Conservation (phyloP, 495 filamentous ascomycete genomes). For the Durotheca rogersii region DNA sequence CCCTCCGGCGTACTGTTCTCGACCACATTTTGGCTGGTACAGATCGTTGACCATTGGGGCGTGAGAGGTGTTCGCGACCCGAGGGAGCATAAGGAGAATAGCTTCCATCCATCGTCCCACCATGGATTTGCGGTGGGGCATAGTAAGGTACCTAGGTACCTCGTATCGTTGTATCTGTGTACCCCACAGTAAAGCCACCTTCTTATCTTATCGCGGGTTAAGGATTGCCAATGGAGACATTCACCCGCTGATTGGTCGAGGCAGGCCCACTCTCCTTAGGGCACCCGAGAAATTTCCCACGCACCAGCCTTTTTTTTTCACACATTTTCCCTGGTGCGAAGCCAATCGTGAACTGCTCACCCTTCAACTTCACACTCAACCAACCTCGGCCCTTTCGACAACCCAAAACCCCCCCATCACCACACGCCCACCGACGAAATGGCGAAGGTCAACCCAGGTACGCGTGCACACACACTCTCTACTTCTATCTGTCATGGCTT, state of each 20-base stretch:
- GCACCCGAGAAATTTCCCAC: slow-evolving; percentile 26
- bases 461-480: slow-evolving; percentile 21
- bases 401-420: slow-evolving; percentile 13
- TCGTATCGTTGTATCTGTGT: too few relatives aligned
- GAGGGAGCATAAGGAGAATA: too few relatives aligned
- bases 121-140: too few relatives aligned
- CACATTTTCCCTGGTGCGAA: slow-evolving; percentile 4
- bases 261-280: slow-evolving; percentile 19
- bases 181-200: too few relatives aligned
- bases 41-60: too few relatives aligned
- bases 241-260: too few relatives aligned
- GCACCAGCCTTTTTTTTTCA: slow-evolving; percentile 13
- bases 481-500: not conserved
- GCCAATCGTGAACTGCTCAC: slow-evolving; percentile 25
- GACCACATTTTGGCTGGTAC: slow-evolving; percentile 39
- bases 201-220: not conserved
- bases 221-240: too few relatives aligned
- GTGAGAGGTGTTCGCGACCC: too few relatives aligned
- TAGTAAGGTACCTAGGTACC: too few relatives aligned
- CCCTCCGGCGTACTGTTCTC: slow-evolving; percentile 40
- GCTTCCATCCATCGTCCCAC: too few relatives aligned
- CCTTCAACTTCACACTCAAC: too few relatives aligned
- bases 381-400: slow-evolving; percentile 3
- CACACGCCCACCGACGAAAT: slow-evolving; percentile 47
- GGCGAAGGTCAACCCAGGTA: slow-evolving; percentile 60